Conservation (phyloP, 179 eudicot genomes). For the Pouteria campechiana region DNA sequence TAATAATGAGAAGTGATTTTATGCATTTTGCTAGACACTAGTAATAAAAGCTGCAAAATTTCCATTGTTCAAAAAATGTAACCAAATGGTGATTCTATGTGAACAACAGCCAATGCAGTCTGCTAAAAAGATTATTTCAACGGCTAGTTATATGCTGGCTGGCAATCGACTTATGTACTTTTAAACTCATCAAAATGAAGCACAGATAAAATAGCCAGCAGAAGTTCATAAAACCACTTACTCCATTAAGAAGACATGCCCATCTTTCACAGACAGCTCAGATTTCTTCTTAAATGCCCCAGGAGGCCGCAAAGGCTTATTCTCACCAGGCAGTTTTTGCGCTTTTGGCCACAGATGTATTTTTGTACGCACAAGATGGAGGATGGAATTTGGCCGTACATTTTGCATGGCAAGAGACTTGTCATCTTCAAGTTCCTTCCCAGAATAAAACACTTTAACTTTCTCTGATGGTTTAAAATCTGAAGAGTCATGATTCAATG, state of each 20-base stretch:
- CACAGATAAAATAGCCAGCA: too few relatives aligned
- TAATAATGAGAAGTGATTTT: too few relatives aligned
- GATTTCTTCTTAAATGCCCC: slow-evolving; percentile 97
- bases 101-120: too few relatives aligned
- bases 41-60: too few relatives aligned
- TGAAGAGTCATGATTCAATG: too few relatives aligned
- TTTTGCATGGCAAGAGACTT: slow-evolving; percentile 66
- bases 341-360: slow-evolving; percentile 65
- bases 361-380: slow-evolving; percentile 89
- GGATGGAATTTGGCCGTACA: slow-evolving; percentile 77
- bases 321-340: slow-evolving; percentile 79
- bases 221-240: slow-evolving; percentile 44
- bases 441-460: slow-evolving; percentile 66
- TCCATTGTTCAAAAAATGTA: too few relatives aligned
- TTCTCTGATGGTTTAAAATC: slow-evolving; percentile 69
- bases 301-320: slow-evolving; percentile 95
- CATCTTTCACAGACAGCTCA: slow-evolving; percentile 91
- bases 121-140: too few relatives aligned
- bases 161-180: too few relatives aligned
- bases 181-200: too few relatives aligned
- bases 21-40: too few relatives aligned
- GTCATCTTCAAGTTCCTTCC: slow-evolving; percentile 72
- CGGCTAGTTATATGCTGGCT: too few relatives aligned
- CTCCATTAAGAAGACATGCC: slow-evolving; percentile 98
- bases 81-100: too few relatives aligned